Evolutionary conservation across 805 yeast species (phyloP), one percentile per base, ranked within the genome.

Genomic region (Metschnikowia koreensis): DNA sequence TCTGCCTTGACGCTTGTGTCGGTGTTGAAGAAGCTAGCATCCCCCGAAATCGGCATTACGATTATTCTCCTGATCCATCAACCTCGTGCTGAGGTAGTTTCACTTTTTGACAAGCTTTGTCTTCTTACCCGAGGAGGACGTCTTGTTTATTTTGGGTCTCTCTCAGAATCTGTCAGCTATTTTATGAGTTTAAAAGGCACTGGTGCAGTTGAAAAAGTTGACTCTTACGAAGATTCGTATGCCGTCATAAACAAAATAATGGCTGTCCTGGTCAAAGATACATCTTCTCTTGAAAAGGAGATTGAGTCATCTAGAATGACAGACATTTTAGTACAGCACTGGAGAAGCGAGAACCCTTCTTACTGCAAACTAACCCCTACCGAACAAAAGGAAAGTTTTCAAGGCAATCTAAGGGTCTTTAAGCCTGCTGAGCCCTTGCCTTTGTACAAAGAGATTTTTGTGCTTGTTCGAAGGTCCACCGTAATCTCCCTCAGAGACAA

Each of bases 11-110:
- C 83, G 50, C 71, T 89, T 36, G 79, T 89, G 13, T 71, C 77
- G 42, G 81, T 89, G 0, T 74, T 90, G 49, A 80, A 82, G 57
- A 75, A 79, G 51, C 57, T 74, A 38, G 67, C 76, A 1, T 65
- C 71, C 1, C 68, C 73, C 0, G 66, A 64, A 45, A 70, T 86
- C 36, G 92, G 93, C 0, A 81, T 89, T 51, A 86, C 94, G 0
- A 77, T 90, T 26, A 76, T 89, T 2, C 71, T 88, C 66, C 84
- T 91, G 46, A 86, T 89, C 39, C 96, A 89, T 64, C 96, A 89
- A 65, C 96, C 96, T 0, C 68, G 96, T 38, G 80, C 86, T 0
- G 96, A 89, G 64, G 87, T 89, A 44, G 75, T 87, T 38, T 76
- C 77, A 50, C 65, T 86, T 26, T 82, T 89, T 52, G 96, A 90